Percentiles rank a stretch among this genome's conserved stretches.
Conservation (phyloP, 2,329 filamentous ascomycete species). For the Hypocreales sp. region DNA sequence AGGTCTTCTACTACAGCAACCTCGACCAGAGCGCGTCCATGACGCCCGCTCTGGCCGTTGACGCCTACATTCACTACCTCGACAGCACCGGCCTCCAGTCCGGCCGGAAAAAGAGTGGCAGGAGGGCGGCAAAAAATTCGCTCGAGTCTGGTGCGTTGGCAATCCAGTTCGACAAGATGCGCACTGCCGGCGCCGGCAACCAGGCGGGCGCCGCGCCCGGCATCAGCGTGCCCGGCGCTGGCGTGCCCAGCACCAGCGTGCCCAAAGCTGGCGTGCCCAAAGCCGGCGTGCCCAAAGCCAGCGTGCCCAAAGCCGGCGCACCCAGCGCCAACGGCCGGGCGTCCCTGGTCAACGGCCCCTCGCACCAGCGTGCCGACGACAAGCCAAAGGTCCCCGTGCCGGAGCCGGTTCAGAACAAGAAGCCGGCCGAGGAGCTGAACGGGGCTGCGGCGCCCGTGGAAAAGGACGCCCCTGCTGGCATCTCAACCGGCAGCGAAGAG, state of each 20-base stretch:
- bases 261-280: no score
- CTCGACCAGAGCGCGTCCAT: conserved; percentile 7
- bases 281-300: no score
- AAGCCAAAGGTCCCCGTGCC: no score
- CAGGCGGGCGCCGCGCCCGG: no score
- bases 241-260: no score
- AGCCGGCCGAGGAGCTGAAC: no score
- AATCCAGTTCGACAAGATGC: conserved; percentile 8
- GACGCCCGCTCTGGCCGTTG: conserved; percentile 8
- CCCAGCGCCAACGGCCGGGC: background rate
- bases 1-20: conserved; percentile 14
- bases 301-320: no score
- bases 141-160: conserved; percentile 10
- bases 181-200: background rate
- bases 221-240: no score
- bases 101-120: conserved; percentile 17
- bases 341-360: no score
- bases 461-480: background rate
- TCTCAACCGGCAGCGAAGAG: conserved; percentile 16
- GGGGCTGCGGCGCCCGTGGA: no score
- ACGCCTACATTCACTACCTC: conserved; percentile 15
- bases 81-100: conserved; percentile 14
- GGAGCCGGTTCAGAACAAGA: no score
- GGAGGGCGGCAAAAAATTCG: conserved; percentile 11
- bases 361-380: no score